Evolutionary conservation across 1,284 basidiomycete genomes (phyloP).

Genomic region (Microbotryum lychnidis-dioicae): DNA sequence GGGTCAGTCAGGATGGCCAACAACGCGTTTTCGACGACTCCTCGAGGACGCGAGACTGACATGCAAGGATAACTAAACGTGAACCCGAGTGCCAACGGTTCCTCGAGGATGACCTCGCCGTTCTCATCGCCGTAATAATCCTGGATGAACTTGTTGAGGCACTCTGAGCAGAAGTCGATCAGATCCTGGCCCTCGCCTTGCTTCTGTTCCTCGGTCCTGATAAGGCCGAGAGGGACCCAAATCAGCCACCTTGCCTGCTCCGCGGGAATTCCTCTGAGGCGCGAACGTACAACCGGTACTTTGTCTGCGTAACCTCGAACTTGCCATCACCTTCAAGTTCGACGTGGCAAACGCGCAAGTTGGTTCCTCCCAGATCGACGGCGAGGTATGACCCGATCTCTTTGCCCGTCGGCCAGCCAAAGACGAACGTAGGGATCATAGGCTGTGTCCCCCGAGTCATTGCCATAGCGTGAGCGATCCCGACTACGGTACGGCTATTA

Average conservation of each 20-base stretch:
- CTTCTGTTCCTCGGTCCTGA: slow-evolving; percentile 84
- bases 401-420: slow-evolving; percentile 87
- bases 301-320: slow-evolving; percentile 96
- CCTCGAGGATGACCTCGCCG: slow-evolving; percentile 57
- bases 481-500: no score
- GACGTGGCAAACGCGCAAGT: slow-evolving; percentile 94
- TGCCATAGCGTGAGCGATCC: background rate
- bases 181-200: slow-evolving; percentile 89
- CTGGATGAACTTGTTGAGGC: slow-evolving; percentile 77
- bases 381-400: slow-evolving; percentile 88
- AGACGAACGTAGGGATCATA: slow-evolving; percentile 82
- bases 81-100: slow-evolving; percentile 78
- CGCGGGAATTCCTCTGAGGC: background rate
- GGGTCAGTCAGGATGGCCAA: background rate
- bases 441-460: slow-evolving; percentile 32
- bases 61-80: slow-evolving; percentile 91
- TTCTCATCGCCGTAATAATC: slow-evolving; percentile 60
- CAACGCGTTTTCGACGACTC: background rate
- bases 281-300: slow-evolving; percentile 65
- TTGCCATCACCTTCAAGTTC: slow-evolving; percentile 82
- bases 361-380: slow-evolving; percentile 92
- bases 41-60: slow-evolving; percentile 46
- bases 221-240: background rate
- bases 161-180: slow-evolving; percentile 96
- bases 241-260: no score